Percentiles rank a stretch among this genome's conserved stretches.
Evolutionary conservation across 805 yeast genomes (phyloP).

Genomic region (Kodamaea leandrae): DNA sequence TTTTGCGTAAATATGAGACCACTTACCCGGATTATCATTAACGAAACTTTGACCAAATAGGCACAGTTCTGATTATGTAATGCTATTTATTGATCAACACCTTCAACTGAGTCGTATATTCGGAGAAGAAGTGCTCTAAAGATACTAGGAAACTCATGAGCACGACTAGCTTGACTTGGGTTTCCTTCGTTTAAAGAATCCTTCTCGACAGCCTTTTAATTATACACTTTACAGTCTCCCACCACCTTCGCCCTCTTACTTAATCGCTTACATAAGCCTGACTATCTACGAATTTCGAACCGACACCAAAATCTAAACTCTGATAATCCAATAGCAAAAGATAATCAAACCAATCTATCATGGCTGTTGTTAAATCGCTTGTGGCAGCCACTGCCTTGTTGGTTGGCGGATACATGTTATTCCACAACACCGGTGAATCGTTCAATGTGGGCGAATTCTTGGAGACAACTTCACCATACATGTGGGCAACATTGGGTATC

Average conservation of each 20-base stretch:
- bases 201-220: too few relatives aligned
- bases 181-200: too few relatives aligned
- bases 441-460: constrained; percentile 91
- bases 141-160: too few relatives aligned
- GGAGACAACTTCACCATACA: constrained; percentile 83
- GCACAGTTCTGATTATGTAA: too few relatives aligned
- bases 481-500: constrained; percentile 95
- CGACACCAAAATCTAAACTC: constrained; percentile 1
- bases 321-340: constrained; percentile 1
- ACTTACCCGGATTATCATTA: constrained; percentile 2
- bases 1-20: background rate
- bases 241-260: background rate
- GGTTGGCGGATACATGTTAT: constrained; percentile 61
- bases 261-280: background rate
- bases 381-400: constrained; percentile 33
- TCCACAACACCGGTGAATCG: constrained; percentile 88
- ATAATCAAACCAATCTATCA: constrained; percentile 4
- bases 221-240: background rate
- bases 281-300: background rate
- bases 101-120: too few relatives aligned
- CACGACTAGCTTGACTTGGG: too few relatives aligned
- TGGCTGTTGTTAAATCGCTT: constrained; percentile 21
- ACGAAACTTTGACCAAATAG: too few relatives aligned
- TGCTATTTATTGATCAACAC: too few relatives aligned
- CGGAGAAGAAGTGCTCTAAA: too few relatives aligned